Evolutionary conservation across 495 filamentous ascomycete species (phyloP), one percentile per base, ranked within the genome.

Genomic region (Hypomontagnella submonticulosa): DNA sequence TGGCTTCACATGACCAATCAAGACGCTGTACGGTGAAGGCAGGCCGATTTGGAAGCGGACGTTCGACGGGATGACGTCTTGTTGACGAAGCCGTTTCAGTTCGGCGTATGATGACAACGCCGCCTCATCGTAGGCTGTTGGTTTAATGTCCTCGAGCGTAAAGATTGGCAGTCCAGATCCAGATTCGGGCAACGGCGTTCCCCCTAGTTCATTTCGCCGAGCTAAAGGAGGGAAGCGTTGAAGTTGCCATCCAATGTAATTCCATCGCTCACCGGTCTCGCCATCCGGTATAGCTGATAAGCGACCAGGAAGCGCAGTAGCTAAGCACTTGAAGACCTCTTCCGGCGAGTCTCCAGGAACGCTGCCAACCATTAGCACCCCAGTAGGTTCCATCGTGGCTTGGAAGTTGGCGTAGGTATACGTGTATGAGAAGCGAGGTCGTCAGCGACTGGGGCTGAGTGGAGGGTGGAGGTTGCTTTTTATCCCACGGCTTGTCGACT

Each of bases 11-110:
- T 75, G 65, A 13, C 66, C 58, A 9, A 52, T 54, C 16, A 80
- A 42, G 19, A 72, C 66, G 42, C 74, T 77, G 15, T 65, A 59
- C 2, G 76, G 71, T 5, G 72, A 66, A 7, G 79, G 78, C 1
- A 81, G 67, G 16, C 50, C 70, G 49, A 82, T 74, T 62, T 80
- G 79, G 43, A 82, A 81, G 11, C 77, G 71, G 1, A 74, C 61
- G 6, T 60, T 56, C 3, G 46, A n/a, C 20, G 57, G 63, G 41
- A 80, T 74, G 8, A 72, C 32, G 18, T 70, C 71, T 33, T 75
- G 47, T 9, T 72, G 30, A 12, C 72, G 69, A 11, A 76, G 63
- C 13, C 60, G 47, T 20, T 66, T 66, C 59, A 80, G 78, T 18
- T 58, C 50, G 15, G 53, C 18, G 52, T 80, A 81, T 2, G 76